Conservation (phyloP, 2,329 filamentous ascomycete genomes). For the Clarireedia monteithiana region DNA sequence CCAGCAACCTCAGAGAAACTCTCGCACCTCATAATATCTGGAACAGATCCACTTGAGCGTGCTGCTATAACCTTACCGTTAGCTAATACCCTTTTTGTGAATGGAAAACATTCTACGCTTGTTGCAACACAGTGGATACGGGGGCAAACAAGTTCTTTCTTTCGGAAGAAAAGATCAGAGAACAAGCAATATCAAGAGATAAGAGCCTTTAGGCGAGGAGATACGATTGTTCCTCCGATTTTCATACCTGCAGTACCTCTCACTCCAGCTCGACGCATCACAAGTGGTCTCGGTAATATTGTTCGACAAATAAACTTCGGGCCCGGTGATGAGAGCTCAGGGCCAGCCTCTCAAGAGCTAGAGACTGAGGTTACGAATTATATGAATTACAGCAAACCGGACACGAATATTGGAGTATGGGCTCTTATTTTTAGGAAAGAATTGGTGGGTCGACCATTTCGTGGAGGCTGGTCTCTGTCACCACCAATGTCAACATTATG, state of each 20-base stretch:
- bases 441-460: neutral
- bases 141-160: neutral
- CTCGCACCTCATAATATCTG: conserved; percentile 21
- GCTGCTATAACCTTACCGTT: conserved; percentile 46
- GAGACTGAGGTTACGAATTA: conserved; percentile 56
- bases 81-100: conserved; percentile 72
- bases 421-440: conserved; percentile 54
- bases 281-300: conserved; percentile 70
- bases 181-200: conserved; percentile 17
- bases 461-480: neutral
- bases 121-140: conserved; percentile 36
- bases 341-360: conserved; percentile 63
- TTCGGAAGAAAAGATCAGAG: conserved; percentile 8
- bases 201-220: conserved; percentile 10
- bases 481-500: neutral
- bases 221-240: conserved; percentile 1
- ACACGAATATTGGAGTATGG: conserved; percentile 57
- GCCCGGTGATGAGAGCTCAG: conserved; percentile 31
- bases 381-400: conserved; percentile 33
- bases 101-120: conserved; percentile 54
- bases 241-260: conserved; percentile 50
- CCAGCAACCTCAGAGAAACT: conserved; percentile 5
- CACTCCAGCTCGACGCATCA: conserved; percentile 53
- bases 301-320: conserved; percentile 51
- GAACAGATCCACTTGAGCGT: neutral